Base-by-base conservation (phyloP, 1,284 basidiomycete genomes). In the Ceratobasidium sp. region DNA sequence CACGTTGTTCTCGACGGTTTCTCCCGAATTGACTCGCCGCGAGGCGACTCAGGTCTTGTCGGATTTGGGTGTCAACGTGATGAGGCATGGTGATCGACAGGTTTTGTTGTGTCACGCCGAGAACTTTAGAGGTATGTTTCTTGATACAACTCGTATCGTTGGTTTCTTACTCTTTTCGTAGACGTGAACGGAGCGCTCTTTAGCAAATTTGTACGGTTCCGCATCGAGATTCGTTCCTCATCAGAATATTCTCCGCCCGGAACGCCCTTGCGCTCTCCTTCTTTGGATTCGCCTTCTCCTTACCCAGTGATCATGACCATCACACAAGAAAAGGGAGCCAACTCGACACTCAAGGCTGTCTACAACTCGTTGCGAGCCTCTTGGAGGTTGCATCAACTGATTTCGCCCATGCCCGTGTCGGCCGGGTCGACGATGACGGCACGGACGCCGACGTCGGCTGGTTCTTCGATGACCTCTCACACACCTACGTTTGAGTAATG, bases 251-350 rank as follows among this genome's bases (percentile, higher is more conserved):
- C 36, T 16, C 64, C 26, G 2, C 26, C 48, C 30, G 36, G 39
- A 16, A 45, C 26, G 23, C 59, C 59, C 21, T n/a, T 61, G 61
- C 61, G 46, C 32, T 59, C 57, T 2, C 57, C 57, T 23, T 9
- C 28, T 69, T 80, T 82, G 75, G 76, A 79, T 21, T 75, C 77
- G 34, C 78, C 80, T 57, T 69, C 50, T 36, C 72, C 1, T 45
- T 60, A 30, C 18, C 34, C 41, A 52, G 45, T 36, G 59, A 60
- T 78, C 62, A 80, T 84, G 65, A 82, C 79, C 6, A 80, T 84
- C 71, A 79, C 84, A 3, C 84, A 84, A 77, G 84, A 85, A 77
- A 84, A 84, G 76, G 84, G 84, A 12, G 81, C 83, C 10, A 76
- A 83, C 62, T 81, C 80, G 60, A 81, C 81, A 48, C 84, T 85